Conservation (phyloP, 805 yeast species). For the Wickerhamiella dianesei region DNA sequence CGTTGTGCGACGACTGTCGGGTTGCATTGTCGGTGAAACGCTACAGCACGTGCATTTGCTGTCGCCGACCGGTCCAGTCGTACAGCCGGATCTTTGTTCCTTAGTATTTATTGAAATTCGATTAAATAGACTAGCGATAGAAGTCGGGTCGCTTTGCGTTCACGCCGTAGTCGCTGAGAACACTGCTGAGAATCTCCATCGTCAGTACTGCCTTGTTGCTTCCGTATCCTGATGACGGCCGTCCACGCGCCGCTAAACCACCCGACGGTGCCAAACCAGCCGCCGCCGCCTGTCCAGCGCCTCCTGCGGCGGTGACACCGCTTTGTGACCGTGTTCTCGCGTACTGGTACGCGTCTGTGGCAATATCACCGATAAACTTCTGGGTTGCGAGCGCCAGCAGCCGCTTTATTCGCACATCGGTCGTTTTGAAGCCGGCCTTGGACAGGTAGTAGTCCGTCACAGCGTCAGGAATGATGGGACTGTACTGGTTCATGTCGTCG, state of each 20-base stretch:
- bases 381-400: slow-evolving; percentile 90
- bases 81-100: slow-evolving; percentile 50
- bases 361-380: slow-evolving; percentile 84
- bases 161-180: slow-evolving; percentile 82
- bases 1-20: slow-evolving; percentile 77
- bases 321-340: slow-evolving; percentile 82
- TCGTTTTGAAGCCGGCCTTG: slow-evolving; percentile 70
- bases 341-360: slow-evolving; percentile 93
- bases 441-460: slow-evolving; percentile 86
- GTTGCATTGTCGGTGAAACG: slow-evolving; percentile 57
- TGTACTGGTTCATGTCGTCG: slow-evolving; percentile 80
- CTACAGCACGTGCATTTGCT: slow-evolving; percentile 71
- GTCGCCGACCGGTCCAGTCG: slow-evolving; percentile 60
- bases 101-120: slow-evolving; percentile 16
- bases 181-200: slow-evolving; percentile 85
- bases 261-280: slow-evolving; percentile 18
- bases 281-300: slow-evolving; percentile 7
- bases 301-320: slow-evolving; percentile 29
- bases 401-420: slow-evolving; percentile 67
- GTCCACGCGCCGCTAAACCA: slow-evolving; percentile 21
- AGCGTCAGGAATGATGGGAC: slow-evolving; percentile 93
- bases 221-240: slow-evolving; percentile 26
- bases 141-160: slow-evolving; percentile 87
- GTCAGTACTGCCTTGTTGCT: slow-evolving; percentile 61
- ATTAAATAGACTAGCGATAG: slow-evolving; percentile 55